Conservation (phyloP, 805 yeast genomes). For the Kregervanrija pseudodelftensis region DNA sequence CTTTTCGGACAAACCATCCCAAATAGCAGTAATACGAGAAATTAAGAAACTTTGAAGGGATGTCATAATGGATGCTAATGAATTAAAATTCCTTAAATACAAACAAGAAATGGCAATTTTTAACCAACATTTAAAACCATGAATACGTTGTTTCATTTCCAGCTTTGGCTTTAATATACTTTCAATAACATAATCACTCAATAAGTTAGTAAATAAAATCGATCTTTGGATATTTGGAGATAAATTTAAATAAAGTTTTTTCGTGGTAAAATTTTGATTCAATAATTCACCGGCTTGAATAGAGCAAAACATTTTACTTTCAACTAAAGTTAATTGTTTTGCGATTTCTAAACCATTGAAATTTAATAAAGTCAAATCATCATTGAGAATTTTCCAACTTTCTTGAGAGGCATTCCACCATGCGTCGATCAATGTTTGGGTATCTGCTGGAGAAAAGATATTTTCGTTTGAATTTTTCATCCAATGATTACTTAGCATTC, state of each 20-base stretch:
- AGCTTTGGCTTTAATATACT: conserved; percentile 51
- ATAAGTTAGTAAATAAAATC: conserved; percentile 59
- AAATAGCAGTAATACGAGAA: conserved; percentile 52
- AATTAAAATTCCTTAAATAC: conserved; percentile 68
- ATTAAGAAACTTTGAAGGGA: conserved; percentile 67
- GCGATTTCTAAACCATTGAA: conserved; percentile 70
- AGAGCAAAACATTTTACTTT: conserved; percentile 55
- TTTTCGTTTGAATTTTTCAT: conserved; percentile 10
- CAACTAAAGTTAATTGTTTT: conserved; percentile 68
- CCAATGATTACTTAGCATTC: conserved; percentile 45
- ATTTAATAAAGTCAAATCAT: conserved; percentile 45
- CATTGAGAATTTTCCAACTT: conserved; percentile 50
- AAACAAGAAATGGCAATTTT: conserved; percentile 67
- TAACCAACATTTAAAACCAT: conserved; percentile 61
- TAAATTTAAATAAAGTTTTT: conserved; percentile 47
- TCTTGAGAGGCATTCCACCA: conserved; percentile 48
- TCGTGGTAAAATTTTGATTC: conserved; percentile 55
- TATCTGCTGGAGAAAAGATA: conserved; percentile 24
- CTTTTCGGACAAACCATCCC: conserved; percentile 53
- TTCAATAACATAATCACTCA: conserved; percentile 69
- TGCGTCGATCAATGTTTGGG: conserved; percentile 32
- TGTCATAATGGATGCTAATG: conserved; percentile 73
- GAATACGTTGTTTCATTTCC: conserved; percentile 41
- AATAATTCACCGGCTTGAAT: conserved; percentile 61
- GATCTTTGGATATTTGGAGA: conserved; percentile 61